A percentile compares a stretch with the other conserved stretches of the same genome.
phyloP scores from a whole-genome alignment of 805 yeast species.

The Cyberlindnera saturnus region DNA sequence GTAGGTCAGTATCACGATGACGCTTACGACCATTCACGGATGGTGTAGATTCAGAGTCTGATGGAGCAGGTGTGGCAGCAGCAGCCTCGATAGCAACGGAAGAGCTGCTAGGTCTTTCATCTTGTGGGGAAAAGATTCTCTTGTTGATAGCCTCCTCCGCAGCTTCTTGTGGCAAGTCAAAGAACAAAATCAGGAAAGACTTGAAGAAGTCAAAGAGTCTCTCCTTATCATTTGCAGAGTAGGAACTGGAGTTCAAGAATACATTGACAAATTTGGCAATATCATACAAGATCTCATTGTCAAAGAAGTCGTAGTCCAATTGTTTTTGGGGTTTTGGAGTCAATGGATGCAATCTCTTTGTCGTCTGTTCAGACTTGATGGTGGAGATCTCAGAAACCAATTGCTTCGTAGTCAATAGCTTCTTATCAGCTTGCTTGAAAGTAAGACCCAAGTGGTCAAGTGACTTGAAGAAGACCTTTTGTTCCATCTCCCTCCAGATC shows the following conservation, averaged over 20 bases:
- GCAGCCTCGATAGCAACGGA: background rate
- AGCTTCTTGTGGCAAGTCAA: slow-evolving; percentile 47
- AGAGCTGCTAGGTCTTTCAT: background rate
- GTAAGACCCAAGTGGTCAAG: slow-evolving; percentile 93
- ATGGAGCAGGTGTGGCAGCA: slow-evolving; percentile 1
- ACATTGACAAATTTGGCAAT: slow-evolving; percentile 60
- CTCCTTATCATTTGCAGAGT: slow-evolving; percentile 77
- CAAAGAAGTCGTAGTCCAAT: slow-evolving; percentile 57
- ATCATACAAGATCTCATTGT: slow-evolving; percentile 66
- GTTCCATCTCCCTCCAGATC: slow-evolving; percentile 98
- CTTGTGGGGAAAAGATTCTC: slow-evolving; percentile 22
- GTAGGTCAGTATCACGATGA: slow-evolving; percentile 43
- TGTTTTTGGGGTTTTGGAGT: slow-evolving; percentile 82
- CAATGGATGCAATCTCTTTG: slow-evolving; percentile 78
- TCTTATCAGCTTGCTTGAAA: slow-evolving; percentile 94
- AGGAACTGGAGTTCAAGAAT: slow-evolving; percentile 63
- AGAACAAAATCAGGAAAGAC: slow-evolving; percentile 67
- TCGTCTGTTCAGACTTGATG: slow-evolving; percentile 85
- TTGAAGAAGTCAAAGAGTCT: slow-evolving; percentile 65
- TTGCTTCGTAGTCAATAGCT: slow-evolving; percentile 82
- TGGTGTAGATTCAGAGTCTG: slow-evolving; percentile 13
- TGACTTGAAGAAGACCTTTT: slow-evolving; percentile 87
- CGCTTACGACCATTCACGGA: slow-evolving; percentile 26
- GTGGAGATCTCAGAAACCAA: slow-evolving; percentile 88
- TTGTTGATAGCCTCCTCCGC: slow-evolving; percentile 36